Percentiles rank a stretch among this genome's conserved stretches.
Evolutionary conservation across 148 eudicot species (phyloP).

Genomic region (Nepenthes mirabilis): DNA sequence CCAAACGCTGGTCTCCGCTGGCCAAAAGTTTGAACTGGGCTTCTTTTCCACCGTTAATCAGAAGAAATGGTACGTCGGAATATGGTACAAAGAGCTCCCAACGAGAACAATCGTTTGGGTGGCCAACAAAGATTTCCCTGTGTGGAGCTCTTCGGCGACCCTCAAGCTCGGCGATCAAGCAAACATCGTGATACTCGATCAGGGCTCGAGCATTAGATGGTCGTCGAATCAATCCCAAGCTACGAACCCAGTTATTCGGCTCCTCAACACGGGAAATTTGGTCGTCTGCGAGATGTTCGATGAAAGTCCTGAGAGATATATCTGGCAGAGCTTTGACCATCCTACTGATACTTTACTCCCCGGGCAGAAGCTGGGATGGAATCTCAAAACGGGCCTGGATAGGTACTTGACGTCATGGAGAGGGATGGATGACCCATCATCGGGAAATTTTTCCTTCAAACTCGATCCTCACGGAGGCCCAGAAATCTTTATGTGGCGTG

Average conservation of each 20-base stretch:
- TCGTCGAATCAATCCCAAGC: conserved; percentile 1
- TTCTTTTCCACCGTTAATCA: neutral
- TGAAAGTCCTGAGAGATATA: conserved; percentile 2
- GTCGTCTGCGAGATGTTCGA: conserved; percentile 18
- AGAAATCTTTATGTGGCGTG: conserved; percentile 17
- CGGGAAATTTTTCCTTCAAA: conserved; percentile 20
- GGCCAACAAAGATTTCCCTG: conserved; percentile 28
- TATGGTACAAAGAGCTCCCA: conserved; percentile 29
- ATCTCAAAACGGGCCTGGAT: conserved; percentile 17
- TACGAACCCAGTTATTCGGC: conserved; percentile 13
- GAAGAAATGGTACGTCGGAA: conserved; percentile 5
- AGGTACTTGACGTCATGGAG: conserved; percentile 24
- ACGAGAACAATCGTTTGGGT: conserved; percentile 21
- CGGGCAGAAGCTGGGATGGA: conserved; percentile 27
- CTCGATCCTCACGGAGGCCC: conserved; percentile 30
- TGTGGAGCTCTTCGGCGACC: neutral
- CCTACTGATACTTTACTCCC: conserved; percentile 24
- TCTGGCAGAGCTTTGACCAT: conserved; percentile 30
- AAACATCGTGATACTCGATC: conserved; percentile 13
- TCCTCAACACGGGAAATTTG: conserved; percentile 30
- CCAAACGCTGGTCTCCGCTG: neutral
- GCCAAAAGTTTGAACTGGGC: neutral
- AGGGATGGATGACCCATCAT: conserved; percentile 12
- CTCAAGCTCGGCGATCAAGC: conserved; percentile 9
- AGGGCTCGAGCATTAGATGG: conserved; percentile 4